Conservation (phyloP, 2,329 filamentous ascomycete genomes). For the Thermoascus crustaceus region DNA sequence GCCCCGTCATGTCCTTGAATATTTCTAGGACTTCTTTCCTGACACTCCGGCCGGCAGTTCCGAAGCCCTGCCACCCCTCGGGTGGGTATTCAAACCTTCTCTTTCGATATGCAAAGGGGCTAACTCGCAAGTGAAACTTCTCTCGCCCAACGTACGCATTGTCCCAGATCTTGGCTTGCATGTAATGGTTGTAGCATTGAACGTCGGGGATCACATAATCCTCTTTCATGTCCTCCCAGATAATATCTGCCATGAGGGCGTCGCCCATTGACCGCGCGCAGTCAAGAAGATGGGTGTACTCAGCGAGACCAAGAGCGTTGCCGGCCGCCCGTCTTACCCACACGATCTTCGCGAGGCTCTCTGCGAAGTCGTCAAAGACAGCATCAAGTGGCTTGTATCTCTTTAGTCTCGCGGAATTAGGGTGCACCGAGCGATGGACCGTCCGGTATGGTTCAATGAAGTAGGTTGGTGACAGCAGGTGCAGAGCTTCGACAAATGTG, state of each 20-base stretch:
- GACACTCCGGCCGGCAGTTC: conserved; percentile 24
- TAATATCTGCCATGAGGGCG: conserved; percentile 31
- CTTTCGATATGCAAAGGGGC: conserved; percentile 22
- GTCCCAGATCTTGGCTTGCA: conserved; percentile 45
- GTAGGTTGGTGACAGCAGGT: conserved; percentile 51
- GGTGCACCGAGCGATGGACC: conserved; percentile 45
- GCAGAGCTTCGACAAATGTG: conserved; percentile 57
- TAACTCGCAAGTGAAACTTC: conserved; percentile 31
- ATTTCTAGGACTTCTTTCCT: conserved; percentile 28
- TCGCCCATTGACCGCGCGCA: conserved; percentile 44
- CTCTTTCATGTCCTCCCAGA: conserved; percentile 41
- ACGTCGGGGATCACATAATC: conserved; percentile 37
- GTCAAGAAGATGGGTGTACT: conserved; percentile 47
- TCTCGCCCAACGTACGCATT: conserved; percentile 31
- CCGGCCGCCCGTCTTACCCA: conserved; percentile 29
- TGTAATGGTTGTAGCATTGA: conserved; percentile 48
- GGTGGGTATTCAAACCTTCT: conserved; percentile 14
- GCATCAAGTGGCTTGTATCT: conserved; percentile 28
- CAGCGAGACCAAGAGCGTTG: conserved; percentile 33
- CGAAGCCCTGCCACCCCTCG: conserved; percentile 22
- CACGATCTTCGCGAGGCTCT: conserved; percentile 31
- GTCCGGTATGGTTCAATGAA: conserved; percentile 41
- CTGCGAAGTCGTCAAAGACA: conserved; percentile 33
- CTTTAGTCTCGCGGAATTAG: conserved; percentile 37
- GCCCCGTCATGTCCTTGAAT: conserved; percentile 42